Percentiles rank a stretch among this genome's conserved stretches.
Conservation (phyloP, 805 yeast genomes). For the Candida sithepensis region DNA sequence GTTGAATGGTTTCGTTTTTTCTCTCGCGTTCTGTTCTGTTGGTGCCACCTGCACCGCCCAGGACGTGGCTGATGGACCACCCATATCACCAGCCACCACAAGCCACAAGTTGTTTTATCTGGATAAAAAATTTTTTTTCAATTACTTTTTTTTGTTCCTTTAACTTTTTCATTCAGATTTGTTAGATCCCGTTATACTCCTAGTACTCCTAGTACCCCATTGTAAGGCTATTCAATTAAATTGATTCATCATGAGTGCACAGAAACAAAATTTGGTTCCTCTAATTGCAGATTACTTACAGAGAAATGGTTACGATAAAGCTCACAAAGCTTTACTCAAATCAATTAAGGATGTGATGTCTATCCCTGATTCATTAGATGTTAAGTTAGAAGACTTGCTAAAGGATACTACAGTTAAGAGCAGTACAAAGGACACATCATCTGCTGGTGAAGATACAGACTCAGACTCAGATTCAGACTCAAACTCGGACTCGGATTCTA, state of each 20-base stretch:
- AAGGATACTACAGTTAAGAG: constrained; percentile 2
- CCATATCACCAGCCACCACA: too few species aligned
- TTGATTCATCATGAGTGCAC: constrained; percentile 15
- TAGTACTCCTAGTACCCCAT: neutral
- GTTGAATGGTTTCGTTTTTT: neutral
- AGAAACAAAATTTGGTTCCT: constrained; percentile 16
- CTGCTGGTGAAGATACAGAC: constrained; percentile 16
- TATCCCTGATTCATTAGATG: constrained; percentile 6
- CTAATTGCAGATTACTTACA: constrained; percentile 23
- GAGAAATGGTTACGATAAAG: constrained; percentile 20
- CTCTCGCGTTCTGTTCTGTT: too few species aligned
- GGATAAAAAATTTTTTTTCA: neutral
- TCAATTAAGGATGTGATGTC: constrained; percentile 13
- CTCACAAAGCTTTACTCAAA: constrained; percentile 19
- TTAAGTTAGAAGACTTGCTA: constrained; percentile 10
- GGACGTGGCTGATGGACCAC: too few species aligned
- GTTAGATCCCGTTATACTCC: too few species aligned
- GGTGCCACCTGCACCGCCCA: too few species aligned
- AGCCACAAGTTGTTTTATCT: too few species aligned
- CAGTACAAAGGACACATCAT: too few species aligned
- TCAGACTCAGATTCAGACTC: constrained; percentile 13
- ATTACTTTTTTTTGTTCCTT: neutral
- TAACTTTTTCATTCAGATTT: neutral
- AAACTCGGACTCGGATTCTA: constrained; percentile 19
- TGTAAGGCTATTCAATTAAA: neutral